Conservation (phyloP, 805 yeast genomes). For the Ogataea glucozyma region DNA sequence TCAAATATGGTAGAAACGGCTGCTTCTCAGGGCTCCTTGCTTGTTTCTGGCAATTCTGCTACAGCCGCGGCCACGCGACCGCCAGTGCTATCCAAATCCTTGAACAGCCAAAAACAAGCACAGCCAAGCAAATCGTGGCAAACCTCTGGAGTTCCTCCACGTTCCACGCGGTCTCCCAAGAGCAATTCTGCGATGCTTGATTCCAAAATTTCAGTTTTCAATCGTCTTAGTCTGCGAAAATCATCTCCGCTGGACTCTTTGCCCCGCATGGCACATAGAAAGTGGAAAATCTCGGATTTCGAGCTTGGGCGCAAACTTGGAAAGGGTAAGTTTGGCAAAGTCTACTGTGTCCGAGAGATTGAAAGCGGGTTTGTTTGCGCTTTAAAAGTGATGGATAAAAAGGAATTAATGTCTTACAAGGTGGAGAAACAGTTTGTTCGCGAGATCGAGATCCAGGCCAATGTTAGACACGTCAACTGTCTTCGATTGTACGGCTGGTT, state of each 20-base stretch:
- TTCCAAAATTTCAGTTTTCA: conserved; percentile 19
- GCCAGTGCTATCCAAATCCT: background rate
- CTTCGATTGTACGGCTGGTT: conserved; percentile 84
- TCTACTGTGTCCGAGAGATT: conserved; percentile 82
- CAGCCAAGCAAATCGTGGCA: background rate
- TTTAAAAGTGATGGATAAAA: conserved; percentile 84
- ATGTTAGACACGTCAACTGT: conserved; percentile 75
- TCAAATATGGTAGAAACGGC: background rate
- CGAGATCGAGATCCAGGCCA: conserved; percentile 88
- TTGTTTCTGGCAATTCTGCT: too few species aligned
- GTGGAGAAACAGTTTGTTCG: conserved; percentile 85
- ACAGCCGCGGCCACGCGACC: conserved; percentile 2
- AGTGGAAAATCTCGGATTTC: conserved; percentile 53
- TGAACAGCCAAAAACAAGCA: background rate
- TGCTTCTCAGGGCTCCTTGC: background rate
- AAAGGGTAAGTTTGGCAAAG: conserved; percentile 91
- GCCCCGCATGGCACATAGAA: conserved; percentile 14
- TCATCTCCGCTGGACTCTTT: conserved; percentile 18
- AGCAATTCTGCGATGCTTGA: background rate
- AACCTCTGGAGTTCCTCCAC: background rate
- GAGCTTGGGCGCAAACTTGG: conserved; percentile 88
- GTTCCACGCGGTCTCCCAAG: background rate
- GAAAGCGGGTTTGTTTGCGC: conserved; percentile 82
- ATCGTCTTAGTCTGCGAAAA: conserved; percentile 23
- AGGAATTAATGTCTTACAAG: conserved; percentile 70